A percentile compares a stretch with the other conserved stretches of the same genome.
phyloP scores from a whole-genome alignment of 139 green algal genomes.

The Asterochloris erici region DNA sequence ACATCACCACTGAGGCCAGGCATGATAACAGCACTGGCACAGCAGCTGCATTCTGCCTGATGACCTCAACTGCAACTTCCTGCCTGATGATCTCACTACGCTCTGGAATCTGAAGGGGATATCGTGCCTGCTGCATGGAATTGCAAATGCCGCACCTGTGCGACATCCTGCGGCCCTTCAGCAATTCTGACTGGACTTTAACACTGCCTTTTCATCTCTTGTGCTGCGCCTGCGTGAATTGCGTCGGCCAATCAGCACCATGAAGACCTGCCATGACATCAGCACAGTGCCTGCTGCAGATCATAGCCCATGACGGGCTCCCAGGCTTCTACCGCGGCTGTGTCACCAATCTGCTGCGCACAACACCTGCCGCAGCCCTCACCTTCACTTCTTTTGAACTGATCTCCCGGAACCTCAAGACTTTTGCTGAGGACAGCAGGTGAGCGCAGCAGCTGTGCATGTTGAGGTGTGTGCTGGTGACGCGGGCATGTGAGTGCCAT shows the following conservation, averaged over 20 bases:
- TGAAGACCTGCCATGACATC: background rate
- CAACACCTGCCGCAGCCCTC: constrained; percentile 92
- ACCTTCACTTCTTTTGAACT: constrained; percentile 98
- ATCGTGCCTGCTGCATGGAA: background rate
- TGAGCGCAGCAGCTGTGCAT: too few relatives aligned
- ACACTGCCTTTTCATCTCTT: background rate
- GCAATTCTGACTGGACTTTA: constrained; percentile 68
- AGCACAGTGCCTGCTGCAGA: constrained; percentile 16
- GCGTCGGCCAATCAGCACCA: background rate
- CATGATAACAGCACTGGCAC: background rate
- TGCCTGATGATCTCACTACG: background rate
- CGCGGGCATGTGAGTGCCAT: too few relatives aligned
- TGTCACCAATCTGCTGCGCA: constrained; percentile 90
- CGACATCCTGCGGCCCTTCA: constrained; percentile 87
- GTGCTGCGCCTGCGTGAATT: background rate
- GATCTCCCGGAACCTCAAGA: constrained; percentile 69
- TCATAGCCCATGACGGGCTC: constrained; percentile 57
- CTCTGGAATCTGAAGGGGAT: too few relatives aligned
- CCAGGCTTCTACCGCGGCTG: constrained; percentile 80
- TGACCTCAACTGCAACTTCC: background rate
- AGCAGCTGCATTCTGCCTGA: background rate
- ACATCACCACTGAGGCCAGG: background rate
- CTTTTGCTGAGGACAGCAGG: constrained; percentile 5
- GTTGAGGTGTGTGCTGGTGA: too few relatives aligned
- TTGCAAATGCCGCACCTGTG: background rate